Percentiles rank a stretch among this genome's conserved stretches.
These are phyloP conservation scores for Lepiota brunneoincarnata DNA, from an alignment of 768 basidiomycete genomes.

Conservation along the genomic window DNA sequence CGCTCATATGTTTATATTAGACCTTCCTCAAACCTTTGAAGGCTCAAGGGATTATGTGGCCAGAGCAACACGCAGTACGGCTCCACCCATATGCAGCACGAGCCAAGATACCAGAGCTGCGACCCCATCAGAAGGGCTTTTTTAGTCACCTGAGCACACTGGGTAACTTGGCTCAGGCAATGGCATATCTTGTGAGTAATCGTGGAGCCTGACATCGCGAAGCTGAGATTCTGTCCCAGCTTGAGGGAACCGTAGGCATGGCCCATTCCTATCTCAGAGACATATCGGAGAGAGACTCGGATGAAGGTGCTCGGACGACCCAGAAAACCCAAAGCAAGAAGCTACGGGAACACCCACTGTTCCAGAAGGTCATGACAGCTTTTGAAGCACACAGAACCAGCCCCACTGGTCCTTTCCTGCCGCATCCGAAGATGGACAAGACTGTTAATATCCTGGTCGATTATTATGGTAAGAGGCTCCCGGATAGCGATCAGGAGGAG, in stretches of 20 bases:
- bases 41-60: slow-evolving; percentile 23
- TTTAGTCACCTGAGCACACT: slow-evolving; percentile 50
- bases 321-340: slow-evolving; percentile 40
- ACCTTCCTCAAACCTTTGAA: slow-evolving; percentile 18
- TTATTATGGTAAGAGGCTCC: slow-evolving; percentile 64
- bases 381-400: slow-evolving; percentile 54
- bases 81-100: slow-evolving; percentile 46
- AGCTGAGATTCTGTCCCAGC: slow-evolving; percentile 36
- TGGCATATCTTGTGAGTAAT: slow-evolving; percentile 79
- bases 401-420: slow-evolving; percentile 16
- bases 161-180: slow-evolving; percentile 66
- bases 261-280: slow-evolving; percentile 66
- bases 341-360: slow-evolving; percentile 49
- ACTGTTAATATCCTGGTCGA: slow-evolving; percentile 71
- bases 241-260: slow-evolving; percentile 80
- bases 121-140: slow-evolving; percentile 44
- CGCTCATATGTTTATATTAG: slow-evolving; percentile 17
- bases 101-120: slow-evolving; percentile 36
- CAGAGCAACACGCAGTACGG: slow-evolving; percentile 34
- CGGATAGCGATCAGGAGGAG: slow-evolving; percentile 36
- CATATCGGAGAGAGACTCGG: slow-evolving; percentile 36
- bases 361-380: slow-evolving; percentile 64
- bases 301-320: slow-evolving; percentile 31
- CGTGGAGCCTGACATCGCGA: background rate
- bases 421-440: slow-evolving; percentile 93